Evolutionary conservation across 306 rosid genomes (phyloP), one percentile per base, ranked within the genome.

Genomic region (Casuarina equisetifolia): DNA sequence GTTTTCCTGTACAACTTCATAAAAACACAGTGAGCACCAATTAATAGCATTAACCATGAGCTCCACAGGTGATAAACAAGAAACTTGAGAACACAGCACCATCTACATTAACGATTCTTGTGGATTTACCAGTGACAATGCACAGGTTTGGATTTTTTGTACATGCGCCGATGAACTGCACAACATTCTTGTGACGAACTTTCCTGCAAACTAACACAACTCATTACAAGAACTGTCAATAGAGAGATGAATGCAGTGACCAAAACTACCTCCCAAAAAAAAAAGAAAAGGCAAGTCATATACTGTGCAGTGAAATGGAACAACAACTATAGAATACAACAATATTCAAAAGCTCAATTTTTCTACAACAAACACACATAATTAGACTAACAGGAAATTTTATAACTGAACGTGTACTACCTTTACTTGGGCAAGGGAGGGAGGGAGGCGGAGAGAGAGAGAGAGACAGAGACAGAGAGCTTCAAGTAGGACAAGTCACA

Each of bases 141-240:
- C 98, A 92, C 43, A 96, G 92, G 85, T 86, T 92, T 81, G 98
- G 97, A 74, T 92, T 91, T 73, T 71, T 88, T 43, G 99, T 96
- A 74, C 98, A 96, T 68, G 98, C 99, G 48, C 99, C 99, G 8
- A 96, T 90, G 87, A 96, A 96, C 84, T 96, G 99, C 79, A 96
- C 99, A 69, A 96, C 99, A 86, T 96, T 96, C 89, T 96, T 96
- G 87, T 96, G 99, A 72, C 96, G 93, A 78, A 96, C 86, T 83
- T 92, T 96, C 96, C 99, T 96, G 91, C 82, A 81, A 86, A 74
- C 64, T 52, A 82, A 71, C 75, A 80, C 67, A 76, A 57, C 51
- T 76, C 53, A 73, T 54, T 55, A 57, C 77, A 67, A 54, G 64
- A 83, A 79, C 13, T 39, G 40, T 69, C 50, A 48, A 39, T 25